These are phyloP conservation scores for Chrysoporthe austroafricana DNA, from an alignment of 2,329 filamentous ascomycete species.

Conservation along the genomic window DNA sequence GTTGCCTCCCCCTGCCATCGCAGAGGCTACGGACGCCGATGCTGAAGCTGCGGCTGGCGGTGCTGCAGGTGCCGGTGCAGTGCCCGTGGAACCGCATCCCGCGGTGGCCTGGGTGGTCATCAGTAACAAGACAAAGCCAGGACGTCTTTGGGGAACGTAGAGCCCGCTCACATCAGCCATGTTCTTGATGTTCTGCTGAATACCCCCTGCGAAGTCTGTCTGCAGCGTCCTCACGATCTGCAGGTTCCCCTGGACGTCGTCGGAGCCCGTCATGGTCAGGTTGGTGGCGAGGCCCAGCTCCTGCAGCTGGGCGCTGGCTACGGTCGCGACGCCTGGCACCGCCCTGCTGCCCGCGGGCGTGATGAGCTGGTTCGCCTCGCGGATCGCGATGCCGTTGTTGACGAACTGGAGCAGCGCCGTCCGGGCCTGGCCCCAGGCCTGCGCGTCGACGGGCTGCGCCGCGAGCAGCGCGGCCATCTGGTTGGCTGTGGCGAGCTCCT, in stretches of 20 bases:
- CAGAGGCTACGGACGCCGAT: not conserved
- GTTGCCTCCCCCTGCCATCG: not conserved
- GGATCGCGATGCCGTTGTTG: conserved; percentile 33
- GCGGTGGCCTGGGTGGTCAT: conserved; percentile 10
- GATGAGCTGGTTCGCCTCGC: conserved; percentile 33
- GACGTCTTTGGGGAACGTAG: not conserved
- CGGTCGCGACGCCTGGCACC: conserved; percentile 28
- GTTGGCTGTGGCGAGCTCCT: conserved; percentile 30
- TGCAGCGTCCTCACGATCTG: conserved; percentile 24
- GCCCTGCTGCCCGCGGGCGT: conserved; percentile 28
- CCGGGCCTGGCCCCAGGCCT: conserved; percentile 29
- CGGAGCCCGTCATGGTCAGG: conserved; percentile 20
- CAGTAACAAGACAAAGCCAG: not conserved
- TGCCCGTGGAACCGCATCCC: conserved; percentile 10
- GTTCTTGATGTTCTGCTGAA: conserved; percentile 31
- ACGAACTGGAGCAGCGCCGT: conserved; percentile 31
- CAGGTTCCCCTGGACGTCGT: conserved; percentile 26
- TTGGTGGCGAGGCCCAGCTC: conserved; percentile 26
- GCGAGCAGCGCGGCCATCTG: conserved; percentile 23
- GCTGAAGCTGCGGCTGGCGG: not conserved
- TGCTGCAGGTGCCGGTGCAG: not conserved
- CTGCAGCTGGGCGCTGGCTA: conserved; percentile 28
- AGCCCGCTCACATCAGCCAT: conserved; percentile 25
- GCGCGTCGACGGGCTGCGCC: conserved; percentile 19
- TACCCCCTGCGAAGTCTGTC: conserved; percentile 31